Conservation (phyloP, 2,329 filamentous ascomycete species). For the Capronia americana region DNA sequence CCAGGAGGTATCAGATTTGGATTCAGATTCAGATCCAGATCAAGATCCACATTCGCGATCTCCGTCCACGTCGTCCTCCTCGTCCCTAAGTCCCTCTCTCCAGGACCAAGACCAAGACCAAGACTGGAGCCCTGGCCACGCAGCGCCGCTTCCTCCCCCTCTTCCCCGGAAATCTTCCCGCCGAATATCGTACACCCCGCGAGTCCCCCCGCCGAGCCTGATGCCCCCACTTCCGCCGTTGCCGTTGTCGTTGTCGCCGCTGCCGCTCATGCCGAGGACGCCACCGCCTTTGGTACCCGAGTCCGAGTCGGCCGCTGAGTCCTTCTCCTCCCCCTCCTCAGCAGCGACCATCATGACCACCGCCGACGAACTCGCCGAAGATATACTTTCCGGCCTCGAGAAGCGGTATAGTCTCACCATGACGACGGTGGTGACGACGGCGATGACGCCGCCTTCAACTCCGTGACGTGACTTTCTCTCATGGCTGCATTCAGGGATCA, state of each 20-base stretch:
- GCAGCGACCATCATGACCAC: background rate
- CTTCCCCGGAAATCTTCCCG: constrained; percentile 10
- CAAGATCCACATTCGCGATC: background rate
- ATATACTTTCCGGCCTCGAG: background rate
- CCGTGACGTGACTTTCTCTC: no score
- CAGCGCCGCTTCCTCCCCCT: background rate
- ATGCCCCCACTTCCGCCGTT: constrained; percentile 1
- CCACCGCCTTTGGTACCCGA: background rate
- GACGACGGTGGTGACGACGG: background rate
- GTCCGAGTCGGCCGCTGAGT: background rate
- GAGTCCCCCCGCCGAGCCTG: background rate
- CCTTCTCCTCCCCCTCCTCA: background rate
- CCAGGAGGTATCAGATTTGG: background rate
- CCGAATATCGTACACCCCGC: background rate
- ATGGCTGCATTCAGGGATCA: no score
- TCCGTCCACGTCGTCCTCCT: background rate
- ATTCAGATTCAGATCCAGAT: background rate
- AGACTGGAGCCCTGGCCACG: background rate
- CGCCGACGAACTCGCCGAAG: background rate
- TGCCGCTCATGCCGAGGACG: background rate
- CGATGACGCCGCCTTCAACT: background rate
- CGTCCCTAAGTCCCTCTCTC: background rate
- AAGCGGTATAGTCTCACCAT: constrained; percentile 5
- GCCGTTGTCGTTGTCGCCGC: background rate
- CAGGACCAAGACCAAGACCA: background rate